A percentile compares a stretch with the other conserved stretches of the same genome.
phyloP scores from a whole-genome alignment of 129 eudicot species.

The Solidago caesia region DNA sequence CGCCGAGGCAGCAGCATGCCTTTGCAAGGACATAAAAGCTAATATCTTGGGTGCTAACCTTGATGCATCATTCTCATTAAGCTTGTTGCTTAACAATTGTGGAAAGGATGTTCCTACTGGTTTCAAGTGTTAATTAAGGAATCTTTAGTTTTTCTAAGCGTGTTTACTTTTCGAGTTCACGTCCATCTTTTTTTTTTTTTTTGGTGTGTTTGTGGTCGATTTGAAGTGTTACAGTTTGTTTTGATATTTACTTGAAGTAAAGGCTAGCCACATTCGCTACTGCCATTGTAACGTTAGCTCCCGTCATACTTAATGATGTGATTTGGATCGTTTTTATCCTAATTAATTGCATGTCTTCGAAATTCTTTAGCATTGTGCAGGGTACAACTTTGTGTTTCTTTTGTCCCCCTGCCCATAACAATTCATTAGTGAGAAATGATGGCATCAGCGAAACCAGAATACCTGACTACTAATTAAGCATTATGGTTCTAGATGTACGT shows the following conservation, averaged over 20 bases:
- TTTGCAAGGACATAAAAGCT: constrained; percentile 26
- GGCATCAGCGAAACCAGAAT: too few species aligned
- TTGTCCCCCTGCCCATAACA: too few species aligned
- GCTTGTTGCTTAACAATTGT: constrained; percentile 27
- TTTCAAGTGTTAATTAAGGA: constrained; percentile 21
- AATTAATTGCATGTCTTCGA: constrained; percentile 7
- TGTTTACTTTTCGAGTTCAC: constrained; percentile 2
- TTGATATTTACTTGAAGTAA: constrained; percentile 4
- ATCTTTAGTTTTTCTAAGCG: not conserved
- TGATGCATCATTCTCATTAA: constrained; percentile 6
- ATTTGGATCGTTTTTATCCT: constrained; percentile 10
- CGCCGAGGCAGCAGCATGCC: constrained; percentile 29
- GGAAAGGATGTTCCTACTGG: constrained; percentile 31
- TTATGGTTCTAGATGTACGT: too few species aligned
- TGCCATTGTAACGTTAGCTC: constrained; percentile 16
- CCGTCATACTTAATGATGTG: constrained; percentile 8
- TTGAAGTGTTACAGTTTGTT: constrained; percentile 10
- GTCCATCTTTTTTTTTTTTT: constrained; percentile 6
- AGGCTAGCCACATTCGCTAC: constrained; percentile 13
- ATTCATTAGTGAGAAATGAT: too few species aligned
- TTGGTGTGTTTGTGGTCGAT: constrained; percentile 19
- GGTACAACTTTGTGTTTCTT: too few species aligned
- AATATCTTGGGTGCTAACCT: constrained; percentile 20
- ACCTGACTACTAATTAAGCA: too few species aligned
- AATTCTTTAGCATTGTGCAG: not conserved